Conservation (phyloP, 495 filamentous ascomycete genomes). For the Penicillium angulare region DNA sequence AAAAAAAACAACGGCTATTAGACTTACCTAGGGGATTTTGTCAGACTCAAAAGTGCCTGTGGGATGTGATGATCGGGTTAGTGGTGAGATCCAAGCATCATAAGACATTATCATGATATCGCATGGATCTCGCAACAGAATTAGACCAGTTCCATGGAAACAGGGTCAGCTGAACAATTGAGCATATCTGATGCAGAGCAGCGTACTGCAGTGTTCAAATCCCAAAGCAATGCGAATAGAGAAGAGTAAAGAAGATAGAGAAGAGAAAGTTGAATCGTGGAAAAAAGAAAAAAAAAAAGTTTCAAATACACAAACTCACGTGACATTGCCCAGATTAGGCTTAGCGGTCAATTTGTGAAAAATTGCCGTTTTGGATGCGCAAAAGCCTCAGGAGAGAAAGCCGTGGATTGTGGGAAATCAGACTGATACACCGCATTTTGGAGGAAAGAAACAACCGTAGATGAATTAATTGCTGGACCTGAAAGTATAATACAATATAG, state of each 20-base stretch:
- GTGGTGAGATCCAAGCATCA: constrained; percentile 15
- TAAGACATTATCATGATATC: constrained; percentile 10
- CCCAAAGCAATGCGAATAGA: neutral
- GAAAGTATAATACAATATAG: no score
- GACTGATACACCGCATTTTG: no score
- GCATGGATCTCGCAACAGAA: neutral
- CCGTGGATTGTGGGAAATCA: constrained; percentile 7
- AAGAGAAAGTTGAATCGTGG: constrained; percentile 9
- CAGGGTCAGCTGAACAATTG: no score
- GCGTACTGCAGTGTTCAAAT: no score
- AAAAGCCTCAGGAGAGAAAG: constrained; percentile 8
- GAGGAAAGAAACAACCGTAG: no score
- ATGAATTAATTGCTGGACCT: no score
- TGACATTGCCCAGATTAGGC: constrained; percentile 21
- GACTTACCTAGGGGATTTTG: constrained; percentile 7
- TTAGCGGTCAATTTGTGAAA: constrained; percentile 18
- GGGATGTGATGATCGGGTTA: constrained; percentile 27
- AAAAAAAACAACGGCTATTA: constrained; percentile 11
- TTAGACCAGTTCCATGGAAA: neutral
- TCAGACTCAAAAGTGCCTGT: no score
- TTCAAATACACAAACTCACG: constrained; percentile 25
- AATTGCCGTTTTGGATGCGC: neutral
- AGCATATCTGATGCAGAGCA: no score
- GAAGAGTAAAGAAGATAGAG: constrained; percentile 16
- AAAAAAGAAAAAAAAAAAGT: constrained; percentile 27